Percentiles rank a stretch among this genome's conserved stretches.
Evolutionary conservation across 148 eudicot species (phyloP).

Genomic region (Chenopodium album): DNA sequence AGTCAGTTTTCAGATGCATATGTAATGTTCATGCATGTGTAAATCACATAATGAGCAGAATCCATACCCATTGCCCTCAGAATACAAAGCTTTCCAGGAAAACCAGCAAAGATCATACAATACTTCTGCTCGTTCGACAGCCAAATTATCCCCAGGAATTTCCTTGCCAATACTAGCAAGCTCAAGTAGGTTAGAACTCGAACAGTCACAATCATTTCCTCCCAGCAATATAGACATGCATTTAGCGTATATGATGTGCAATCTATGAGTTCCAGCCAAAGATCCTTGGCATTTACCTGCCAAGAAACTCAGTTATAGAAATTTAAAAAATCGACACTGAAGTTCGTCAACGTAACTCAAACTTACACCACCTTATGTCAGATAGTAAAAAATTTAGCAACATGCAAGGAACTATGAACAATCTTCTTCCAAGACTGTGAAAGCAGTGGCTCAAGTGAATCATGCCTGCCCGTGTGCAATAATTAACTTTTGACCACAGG

Average conservation of each 20-base stretch:
- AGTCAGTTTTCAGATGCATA: background rate
- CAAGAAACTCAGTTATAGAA: too few species aligned
- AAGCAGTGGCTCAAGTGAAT: background rate
- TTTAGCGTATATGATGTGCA: constrained; percentile 43
- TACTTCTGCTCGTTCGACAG: constrained; percentile 60
- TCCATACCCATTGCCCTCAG: constrained; percentile 49
- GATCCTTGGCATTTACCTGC: constrained; percentile 60
- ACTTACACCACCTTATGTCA: too few species aligned
- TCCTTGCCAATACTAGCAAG: constrained; percentile 49
- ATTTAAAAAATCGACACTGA: too few species aligned
- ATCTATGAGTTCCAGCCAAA: constrained; percentile 44
- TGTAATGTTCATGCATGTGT: background rate
- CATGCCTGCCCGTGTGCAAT: background rate
- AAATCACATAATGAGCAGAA: background rate
- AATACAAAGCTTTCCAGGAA: constrained; percentile 41
- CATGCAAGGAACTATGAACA: too few species aligned
- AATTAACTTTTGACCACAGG: background rate
- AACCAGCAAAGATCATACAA: constrained; percentile 64
- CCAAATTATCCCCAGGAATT: constrained; percentile 56
- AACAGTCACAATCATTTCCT: constrained; percentile 46
- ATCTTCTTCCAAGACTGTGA: background rate
- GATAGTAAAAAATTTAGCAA: too few species aligned
- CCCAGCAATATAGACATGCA: constrained; percentile 57
- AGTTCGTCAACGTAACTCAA: too few species aligned
- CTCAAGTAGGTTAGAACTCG: constrained; percentile 29